Percentiles rank a stretch among this genome's conserved stretches.
Evolutionary conservation across 331 rosid genomes (phyloP).

Genomic region (Telfairia occidentalis): DNA sequence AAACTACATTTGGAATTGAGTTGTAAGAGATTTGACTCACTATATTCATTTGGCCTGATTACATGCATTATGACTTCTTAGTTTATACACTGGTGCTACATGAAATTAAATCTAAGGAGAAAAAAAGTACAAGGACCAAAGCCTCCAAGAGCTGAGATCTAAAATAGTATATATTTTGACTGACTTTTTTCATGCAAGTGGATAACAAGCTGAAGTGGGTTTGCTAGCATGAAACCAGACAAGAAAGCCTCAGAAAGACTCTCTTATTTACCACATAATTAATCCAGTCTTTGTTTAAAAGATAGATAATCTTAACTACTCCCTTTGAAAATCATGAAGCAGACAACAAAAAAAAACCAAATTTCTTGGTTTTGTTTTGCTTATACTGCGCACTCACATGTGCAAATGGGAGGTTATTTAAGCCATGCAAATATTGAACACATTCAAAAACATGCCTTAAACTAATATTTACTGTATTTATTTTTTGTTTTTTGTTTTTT

Average conservation of each 20-base stretch:
- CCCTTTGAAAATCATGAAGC: constrained; percentile 82
- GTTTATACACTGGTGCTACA: background rate
- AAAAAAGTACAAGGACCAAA: background rate
- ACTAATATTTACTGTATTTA: background rate
- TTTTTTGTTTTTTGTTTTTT: background rate
- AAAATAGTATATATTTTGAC: background rate
- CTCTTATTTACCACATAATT: background rate
- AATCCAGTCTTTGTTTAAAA: constrained; percentile 32
- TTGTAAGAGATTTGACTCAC: background rate
- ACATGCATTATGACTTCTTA: background rate
- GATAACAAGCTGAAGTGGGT: constrained; percentile 32
- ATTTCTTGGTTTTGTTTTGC: constrained; percentile 41
- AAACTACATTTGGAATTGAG: background rate
- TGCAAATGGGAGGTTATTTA: constrained; percentile 24
- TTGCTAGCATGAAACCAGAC: constrained; percentile 55
- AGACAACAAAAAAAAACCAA: constrained; percentile 48
- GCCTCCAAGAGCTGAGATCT: background rate
- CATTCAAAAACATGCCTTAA: background rate
- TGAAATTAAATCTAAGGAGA: too few species aligned
- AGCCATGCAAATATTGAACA: background rate
- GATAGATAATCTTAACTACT: constrained; percentile 56
- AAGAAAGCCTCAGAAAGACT: constrained; percentile 9
- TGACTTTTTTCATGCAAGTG: constrained; percentile 14
- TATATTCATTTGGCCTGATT: background rate
- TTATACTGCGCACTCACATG: constrained; percentile 75